A percentile compares a stretch with the other conserved stretches of the same genome.
Evolutionary conservation across 306 rosid species (phyloP).

Genomic region (Malus orientalis): DNA sequence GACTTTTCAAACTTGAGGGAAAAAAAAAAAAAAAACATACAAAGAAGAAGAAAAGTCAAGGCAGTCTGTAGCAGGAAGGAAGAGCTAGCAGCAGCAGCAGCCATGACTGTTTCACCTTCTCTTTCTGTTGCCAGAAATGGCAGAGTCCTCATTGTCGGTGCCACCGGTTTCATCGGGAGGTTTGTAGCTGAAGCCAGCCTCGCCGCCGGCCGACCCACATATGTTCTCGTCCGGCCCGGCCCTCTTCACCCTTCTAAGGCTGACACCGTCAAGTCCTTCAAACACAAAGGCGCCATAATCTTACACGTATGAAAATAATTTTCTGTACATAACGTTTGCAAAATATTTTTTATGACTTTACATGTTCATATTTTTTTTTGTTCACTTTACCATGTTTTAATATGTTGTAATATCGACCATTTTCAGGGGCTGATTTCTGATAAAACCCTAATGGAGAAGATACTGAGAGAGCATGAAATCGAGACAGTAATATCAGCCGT

Average conservation of each 20-base stretch:
- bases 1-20: not conserved
- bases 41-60: not conserved
- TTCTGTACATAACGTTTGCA: not conserved
- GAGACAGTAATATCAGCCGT: constrained; percentile 47
- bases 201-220: constrained; percentile 28
- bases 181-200: constrained; percentile 56
- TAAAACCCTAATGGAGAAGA: constrained; percentile 34
- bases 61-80: not conserved
- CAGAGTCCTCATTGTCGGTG: constrained; percentile 44
- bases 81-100: not conserved
- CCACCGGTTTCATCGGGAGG: constrained; percentile 61
- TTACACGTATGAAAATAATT: constrained; percentile 23
- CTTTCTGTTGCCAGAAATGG: constrained; percentile 9
- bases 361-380: not conserved
- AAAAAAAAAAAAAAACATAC: not conserved
- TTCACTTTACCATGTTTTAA: not conserved
- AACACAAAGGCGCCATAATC: constrained; percentile 49
- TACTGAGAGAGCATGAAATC: constrained; percentile 43
- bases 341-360: not conserved
- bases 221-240: constrained; percentile 34
- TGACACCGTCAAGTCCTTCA: constrained; percentile 24
- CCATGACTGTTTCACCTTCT: constrained; percentile 34
- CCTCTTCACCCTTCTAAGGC: constrained; percentile 20
- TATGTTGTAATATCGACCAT: not conserved
- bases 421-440: constrained; percentile 45